These are phyloP conservation scores for Aspergillus ochraceoroseus DNA, from an alignment of 2,329 filamentous ascomycete genomes.

Conservation along the genomic window DNA sequence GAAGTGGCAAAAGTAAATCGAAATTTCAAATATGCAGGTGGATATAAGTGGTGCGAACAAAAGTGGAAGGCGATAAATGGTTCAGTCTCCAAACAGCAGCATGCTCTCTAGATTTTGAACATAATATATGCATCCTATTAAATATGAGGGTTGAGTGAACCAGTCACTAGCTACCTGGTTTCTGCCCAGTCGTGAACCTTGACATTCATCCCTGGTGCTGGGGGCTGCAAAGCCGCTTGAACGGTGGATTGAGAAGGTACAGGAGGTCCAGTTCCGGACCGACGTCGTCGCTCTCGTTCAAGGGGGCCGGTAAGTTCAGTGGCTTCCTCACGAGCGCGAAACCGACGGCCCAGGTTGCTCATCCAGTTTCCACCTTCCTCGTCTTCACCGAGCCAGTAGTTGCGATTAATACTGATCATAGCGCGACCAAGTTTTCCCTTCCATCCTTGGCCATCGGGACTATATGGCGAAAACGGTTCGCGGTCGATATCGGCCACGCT, in stretches of 20 bases:
- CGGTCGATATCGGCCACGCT: conserved; percentile 48
- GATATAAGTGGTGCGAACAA: conserved; percentile 4
- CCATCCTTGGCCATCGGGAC: conserved; percentile 73
- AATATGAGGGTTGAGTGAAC: background rate
- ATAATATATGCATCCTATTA: background rate
- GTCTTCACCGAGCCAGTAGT: conserved; percentile 73
- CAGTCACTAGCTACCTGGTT: conserved; percentile 19
- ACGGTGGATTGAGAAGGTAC: conserved; percentile 37
- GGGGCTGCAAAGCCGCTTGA: conserved; percentile 33
- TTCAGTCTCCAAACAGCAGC: background rate
- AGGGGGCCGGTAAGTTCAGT: conserved; percentile 42
- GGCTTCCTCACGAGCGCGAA: conserved; percentile 48
- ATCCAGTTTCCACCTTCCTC: conserved; percentile 60
- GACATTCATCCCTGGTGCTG: conserved; percentile 29
- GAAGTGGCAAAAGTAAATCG: conserved; percentile 17
- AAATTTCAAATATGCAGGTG: conserved; percentile 14
- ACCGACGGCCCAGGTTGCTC: conserved; percentile 57
- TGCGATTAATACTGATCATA: conserved; percentile 68
- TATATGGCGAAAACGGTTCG: conserved; percentile 65
- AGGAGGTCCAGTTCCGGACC: conserved; percentile 57
- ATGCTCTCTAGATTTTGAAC: background rate
- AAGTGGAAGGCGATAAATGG: conserved; percentile 8
- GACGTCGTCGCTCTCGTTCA: conserved; percentile 57
- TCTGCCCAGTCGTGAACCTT: conserved; percentile 40
- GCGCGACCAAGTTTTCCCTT: conserved; percentile 70